Evolutionary conservation across 1,284 basidiomycete genomes (phyloP).

Genomic region (Agroathelia rolfsii): DNA sequence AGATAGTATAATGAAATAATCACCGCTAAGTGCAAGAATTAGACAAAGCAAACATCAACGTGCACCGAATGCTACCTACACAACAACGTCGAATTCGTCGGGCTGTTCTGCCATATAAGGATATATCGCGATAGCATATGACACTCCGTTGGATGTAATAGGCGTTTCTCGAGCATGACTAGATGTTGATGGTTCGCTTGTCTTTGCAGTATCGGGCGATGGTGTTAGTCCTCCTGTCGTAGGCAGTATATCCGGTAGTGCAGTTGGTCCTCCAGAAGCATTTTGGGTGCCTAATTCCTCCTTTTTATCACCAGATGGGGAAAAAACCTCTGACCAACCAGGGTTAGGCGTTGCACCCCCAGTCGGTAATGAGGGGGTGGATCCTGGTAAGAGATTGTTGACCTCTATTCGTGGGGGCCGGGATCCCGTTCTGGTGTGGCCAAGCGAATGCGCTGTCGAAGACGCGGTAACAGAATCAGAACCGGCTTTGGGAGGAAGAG

Average conservation of each 20-base stretch:
- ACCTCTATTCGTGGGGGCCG: constrained; percentile 62
- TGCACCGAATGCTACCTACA: constrained; percentile 53
- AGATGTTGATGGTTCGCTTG: too few species aligned
- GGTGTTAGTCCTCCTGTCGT: too few species aligned
- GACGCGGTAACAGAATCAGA: too few species aligned
- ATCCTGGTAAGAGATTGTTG: constrained; percentile 33
- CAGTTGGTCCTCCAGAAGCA: too few species aligned
- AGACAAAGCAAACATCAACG: constrained; percentile 5
- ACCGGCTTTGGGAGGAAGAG: too few species aligned
- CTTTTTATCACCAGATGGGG: constrained; percentile 45
- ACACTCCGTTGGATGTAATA: constrained; percentile 50
- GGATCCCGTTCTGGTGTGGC: constrained; percentile 13
- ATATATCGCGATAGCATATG: constrained; percentile 86
- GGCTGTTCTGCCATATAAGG: constrained; percentile 95
- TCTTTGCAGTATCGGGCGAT: too few species aligned
- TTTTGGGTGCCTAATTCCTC: too few species aligned
- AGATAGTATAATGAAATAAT: constrained; percentile 89
- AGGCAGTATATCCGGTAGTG: too few species aligned
- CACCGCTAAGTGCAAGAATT: constrained; percentile 45
- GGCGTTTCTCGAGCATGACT: constrained; percentile 54
- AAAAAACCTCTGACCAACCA: constrained; percentile 68
- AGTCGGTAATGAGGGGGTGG: constrained; percentile 30
- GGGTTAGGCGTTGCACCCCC: constrained; percentile 50
- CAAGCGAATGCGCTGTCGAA: too few species aligned
- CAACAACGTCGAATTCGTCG: constrained; percentile 96